Base-by-base conservation (phyloP, 2,329 filamentous ascomycete species). In the Bipolaris sorokiniana region DNA sequence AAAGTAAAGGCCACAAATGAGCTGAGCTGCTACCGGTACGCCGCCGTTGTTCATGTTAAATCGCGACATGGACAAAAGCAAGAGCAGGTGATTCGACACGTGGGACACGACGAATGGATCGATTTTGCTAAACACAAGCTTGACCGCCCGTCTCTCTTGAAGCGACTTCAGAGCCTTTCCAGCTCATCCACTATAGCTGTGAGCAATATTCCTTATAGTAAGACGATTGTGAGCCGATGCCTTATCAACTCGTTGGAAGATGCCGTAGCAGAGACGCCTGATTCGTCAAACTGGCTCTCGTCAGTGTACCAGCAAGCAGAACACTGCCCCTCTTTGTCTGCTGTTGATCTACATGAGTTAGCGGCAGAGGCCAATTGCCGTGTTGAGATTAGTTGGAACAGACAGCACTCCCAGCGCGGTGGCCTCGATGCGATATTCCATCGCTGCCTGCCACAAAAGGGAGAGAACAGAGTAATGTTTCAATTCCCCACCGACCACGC, bases 1-100 rank as follows among this genome's bases (percentile, higher is more conserved):
- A 53, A 40, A 20, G 47, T 60, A 45, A 48, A 45, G n/a, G 57
- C 57, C 20, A 57, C 54, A 11, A 60, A 60, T 26, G 57, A 60
- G 41, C 54, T 60, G 4, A 60, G 57, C 40, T 57, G 54, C 23
- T 60, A 57, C n/a, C 53, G 53, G 9, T 52, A 52, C 18, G 51
- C 60, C n/a, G 59, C 63, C 6, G 56, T 46, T 15, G 11, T 52
- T 3, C 28, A 54, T n/a, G 16, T 20, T 13, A 16, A 15, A 10
- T 5, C 16, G 2, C 11, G 3, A 22, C 7, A 41, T 10, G 33
- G 11, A 11, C 46, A 18, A n/a, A 15, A 33, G 41, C 23, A 45
- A 11, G 15, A 7, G 5, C 10, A 10, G 33, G 18, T 22, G 5
- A 22, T 36, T 37, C 45, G 18, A 23, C n/a, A 4, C 1, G 23